These are phyloP conservation scores for Cochlearia excelsa DNA, from an alignment of 345 rosid genomes.

Conservation along the genomic window DNA sequence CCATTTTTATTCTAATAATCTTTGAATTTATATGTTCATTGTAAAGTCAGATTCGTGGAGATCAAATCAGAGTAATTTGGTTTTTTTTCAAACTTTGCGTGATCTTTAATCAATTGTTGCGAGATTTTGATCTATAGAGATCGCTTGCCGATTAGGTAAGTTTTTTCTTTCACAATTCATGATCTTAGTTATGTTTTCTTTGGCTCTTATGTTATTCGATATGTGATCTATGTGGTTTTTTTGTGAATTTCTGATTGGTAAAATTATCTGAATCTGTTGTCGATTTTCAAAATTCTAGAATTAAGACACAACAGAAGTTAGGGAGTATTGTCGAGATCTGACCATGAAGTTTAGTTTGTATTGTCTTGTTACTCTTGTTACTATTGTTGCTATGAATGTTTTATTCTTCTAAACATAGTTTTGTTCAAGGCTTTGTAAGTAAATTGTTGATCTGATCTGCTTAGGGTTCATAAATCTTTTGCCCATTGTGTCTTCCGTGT, in stretches of 20 bases:
- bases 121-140: constrained; percentile 18
- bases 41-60: constrained; percentile 15
- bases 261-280: constrained; percentile 26
- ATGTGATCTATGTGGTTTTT: constrained; percentile 9
- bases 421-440: not conserved
- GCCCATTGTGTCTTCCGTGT: not conserved
- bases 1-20: too few species aligned
- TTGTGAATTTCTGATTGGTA: constrained; percentile 13
- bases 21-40: not conserved
- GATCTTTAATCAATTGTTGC: constrained; percentile 19
- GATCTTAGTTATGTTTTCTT: constrained; percentile 14
- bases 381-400: too few species aligned
- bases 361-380: not conserved
- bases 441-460: not conserved
- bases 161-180: constrained; percentile 12
- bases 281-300: not conserved
- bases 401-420: too few species aligned
- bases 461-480: not conserved
- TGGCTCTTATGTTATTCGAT: not conserved
- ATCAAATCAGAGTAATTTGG: constrained; percentile 9
- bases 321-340: constrained; percentile 42
- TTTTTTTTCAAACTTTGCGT: constrained; percentile 12
- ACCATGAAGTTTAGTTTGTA: constrained; percentile 19
- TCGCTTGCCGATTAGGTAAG: constrained; percentile 32
- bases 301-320: not conserved